A percentile compares a stretch with the other conserved stretches of the same genome.
phyloP scores from a whole-genome alignment of 2,329 filamentous ascomycete genomes.

The Massarina eburnea region DNA sequence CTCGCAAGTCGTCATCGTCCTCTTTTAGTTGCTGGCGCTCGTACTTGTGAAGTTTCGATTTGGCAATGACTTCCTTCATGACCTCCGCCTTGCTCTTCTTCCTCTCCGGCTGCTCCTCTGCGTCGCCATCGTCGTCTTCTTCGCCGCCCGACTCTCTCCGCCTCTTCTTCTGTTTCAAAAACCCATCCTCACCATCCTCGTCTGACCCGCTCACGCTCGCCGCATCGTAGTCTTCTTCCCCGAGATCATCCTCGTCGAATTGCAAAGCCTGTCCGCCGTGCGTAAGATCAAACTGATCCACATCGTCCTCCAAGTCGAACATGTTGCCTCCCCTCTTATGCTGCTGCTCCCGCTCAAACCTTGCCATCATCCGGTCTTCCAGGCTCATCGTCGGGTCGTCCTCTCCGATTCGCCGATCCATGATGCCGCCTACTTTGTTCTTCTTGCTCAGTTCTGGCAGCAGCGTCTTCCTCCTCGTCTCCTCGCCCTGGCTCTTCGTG shows the following conservation, averaged over 20 bases:
- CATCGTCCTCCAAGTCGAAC: constrained; percentile 89
- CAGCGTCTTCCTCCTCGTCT: constrained; percentile 80
- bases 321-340: constrained; percentile 74
- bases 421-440: constrained; percentile 88
- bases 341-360: constrained; percentile 88
- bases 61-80: constrained; percentile 96
- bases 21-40: constrained; percentile 92
- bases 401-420: constrained; percentile 94
- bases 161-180: constrained; percentile 44
- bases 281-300: constrained; percentile 71
- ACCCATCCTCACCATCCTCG: constrained; percentile 42
- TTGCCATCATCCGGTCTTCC: constrained; percentile 87
- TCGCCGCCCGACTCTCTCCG: constrained; percentile 51
- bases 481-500: constrained; percentile 82
- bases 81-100: constrained; percentile 97
- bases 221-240: constrained; percentile 75
- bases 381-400: constrained; percentile 91
- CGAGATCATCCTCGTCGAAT: constrained; percentile 57
- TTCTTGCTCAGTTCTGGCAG: constrained; percentile 86
- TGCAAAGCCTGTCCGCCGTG: constrained; percentile 78
- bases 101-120: constrained; percentile 66
- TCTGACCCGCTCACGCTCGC: constrained; percentile 63
- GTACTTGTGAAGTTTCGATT: constrained; percentile 93
- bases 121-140: constrained; percentile 27
- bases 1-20: constrained; percentile 84